Percentiles rank a stretch among this genome's conserved stretches.
These are phyloP conservation scores for Oryza meyeriana DNA, from an alignment of 176 grass and related monocot species.

Conservation along the genomic window DNA sequence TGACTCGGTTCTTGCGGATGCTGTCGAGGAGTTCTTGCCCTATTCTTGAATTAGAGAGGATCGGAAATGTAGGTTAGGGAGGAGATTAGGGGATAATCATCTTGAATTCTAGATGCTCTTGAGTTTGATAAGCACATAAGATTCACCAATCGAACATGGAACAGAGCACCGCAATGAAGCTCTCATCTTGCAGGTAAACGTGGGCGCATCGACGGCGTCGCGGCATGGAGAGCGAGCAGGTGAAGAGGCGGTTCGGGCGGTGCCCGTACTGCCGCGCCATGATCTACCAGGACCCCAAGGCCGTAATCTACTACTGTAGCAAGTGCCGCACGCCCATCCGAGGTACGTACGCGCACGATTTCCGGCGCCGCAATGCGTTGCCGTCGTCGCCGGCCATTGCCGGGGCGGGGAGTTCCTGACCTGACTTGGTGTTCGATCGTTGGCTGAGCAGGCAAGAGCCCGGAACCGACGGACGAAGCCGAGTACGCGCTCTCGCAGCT, in stretches of 20 bases:
- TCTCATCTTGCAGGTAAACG: not conserved
- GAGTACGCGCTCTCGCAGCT: conserved; percentile 51
- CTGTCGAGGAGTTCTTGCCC: not conserved
- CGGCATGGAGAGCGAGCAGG: conserved; percentile 31
- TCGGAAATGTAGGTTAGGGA: not conserved
- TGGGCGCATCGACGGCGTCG: not conserved
- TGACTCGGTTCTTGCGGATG: not conserved
- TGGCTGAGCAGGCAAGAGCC: conserved; percentile 46
- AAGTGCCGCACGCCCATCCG: conserved; percentile 58
- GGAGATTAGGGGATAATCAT: not conserved
- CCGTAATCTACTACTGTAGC: conserved; percentile 61
- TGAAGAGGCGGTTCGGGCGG: conserved; percentile 52
- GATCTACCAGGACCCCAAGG: conserved; percentile 59
- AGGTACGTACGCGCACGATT: not conserved
- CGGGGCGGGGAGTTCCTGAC: not conserved
- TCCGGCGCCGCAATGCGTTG: not conserved
- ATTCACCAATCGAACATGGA: not conserved
- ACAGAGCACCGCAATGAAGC: not conserved
- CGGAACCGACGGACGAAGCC: conserved; percentile 38
- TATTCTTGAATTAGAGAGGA: not conserved
- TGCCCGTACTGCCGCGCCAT: conserved; percentile 65
- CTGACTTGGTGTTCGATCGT: not conserved
- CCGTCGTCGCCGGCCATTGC: not conserved
- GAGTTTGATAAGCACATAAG: not conserved
- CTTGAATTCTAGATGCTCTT: not conserved